Base-by-base conservation (phyloP, 2,329 filamentous ascomycete genomes). In the Penicillium brevicompactum region DNA sequence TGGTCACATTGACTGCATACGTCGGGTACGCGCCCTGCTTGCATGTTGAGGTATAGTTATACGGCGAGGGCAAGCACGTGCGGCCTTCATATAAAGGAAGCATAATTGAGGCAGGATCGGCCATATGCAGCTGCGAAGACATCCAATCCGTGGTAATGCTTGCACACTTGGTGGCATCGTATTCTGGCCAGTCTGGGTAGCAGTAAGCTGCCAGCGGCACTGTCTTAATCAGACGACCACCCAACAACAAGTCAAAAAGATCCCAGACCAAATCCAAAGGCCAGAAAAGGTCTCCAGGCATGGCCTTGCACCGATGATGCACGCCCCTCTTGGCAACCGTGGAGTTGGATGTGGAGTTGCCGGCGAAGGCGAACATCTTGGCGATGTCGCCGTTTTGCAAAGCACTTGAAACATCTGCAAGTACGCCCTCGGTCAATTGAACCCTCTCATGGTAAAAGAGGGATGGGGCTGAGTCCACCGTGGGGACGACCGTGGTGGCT, bases 191-290 rank as follows among this genome's bases (percentile, higher is more conserved):
- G 41, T 68, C 61, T 10, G 69, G 51, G 49, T 75, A 75, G 56
- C 73, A 75, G 14, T 59, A 60, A 5, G 72, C 62, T 7, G 69
- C 73, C 53, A 71, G 59, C 1, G 71, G 73, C 1, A 68, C 53
- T 2, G 71, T 66, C 54, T 74, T 63, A 45, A 70, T 68, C 41
- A 75, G 45, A 57, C 65, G 24, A 43, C 69, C 46, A 46, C 71
- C 75, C 54, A 76, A 56, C 13, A 77, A 64, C 16, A 71, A 48
- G 47, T 77, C 56, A n/a, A 78, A 71, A 3, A 76, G 49, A 8
- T 63, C 59, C 66, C 67, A 53, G 49, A 62, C 6, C 48, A 43
- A 9, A 7, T 51, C 30, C 2, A 44, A 18, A 5, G 66, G 66
- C 65, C 64, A 68, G 5, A 32, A 16, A 4, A 24, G 14, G 43